Evolutionary conservation across 2,329 filamentous ascomycete species (phyloP).

Genomic region (Clonostachys rhizophaga): DNA sequence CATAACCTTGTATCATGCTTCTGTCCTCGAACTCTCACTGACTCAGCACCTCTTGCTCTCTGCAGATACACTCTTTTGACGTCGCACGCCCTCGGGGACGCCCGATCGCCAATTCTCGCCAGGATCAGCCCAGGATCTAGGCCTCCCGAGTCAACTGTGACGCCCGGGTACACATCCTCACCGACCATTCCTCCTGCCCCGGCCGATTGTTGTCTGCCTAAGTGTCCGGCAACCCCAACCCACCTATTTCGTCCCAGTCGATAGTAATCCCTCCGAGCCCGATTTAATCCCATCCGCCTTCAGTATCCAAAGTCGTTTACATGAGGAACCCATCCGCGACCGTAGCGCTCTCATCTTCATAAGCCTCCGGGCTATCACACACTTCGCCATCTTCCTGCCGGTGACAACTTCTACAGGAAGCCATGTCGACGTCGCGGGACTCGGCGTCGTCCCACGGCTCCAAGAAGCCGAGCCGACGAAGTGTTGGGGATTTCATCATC

Average conservation of each 20-base stretch:
- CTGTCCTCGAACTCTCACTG: no score
- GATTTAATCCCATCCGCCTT: no score
- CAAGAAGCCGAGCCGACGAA: conserved; percentile 23
- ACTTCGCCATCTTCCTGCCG: conserved; percentile 22
- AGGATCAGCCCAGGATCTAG: no score
- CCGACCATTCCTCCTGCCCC: no score
- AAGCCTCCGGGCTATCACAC: conserved; percentile 26
- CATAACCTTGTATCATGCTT: no score
- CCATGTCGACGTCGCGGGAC: conserved; percentile 33
- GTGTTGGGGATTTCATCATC: conserved; percentile 73
- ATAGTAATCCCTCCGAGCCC: conserved; percentile 3
- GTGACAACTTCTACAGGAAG: conserved; percentile 23
- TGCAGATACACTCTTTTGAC: no score
- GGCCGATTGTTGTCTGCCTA: no score
- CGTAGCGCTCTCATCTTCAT: conserved; percentile 26
- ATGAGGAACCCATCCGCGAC: conserved; percentile 28
- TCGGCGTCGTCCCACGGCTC: conserved; percentile 24
- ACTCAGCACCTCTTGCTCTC: no score
- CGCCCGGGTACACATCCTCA: no score
- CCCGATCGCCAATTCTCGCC: no score
- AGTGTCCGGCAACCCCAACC: background rate
- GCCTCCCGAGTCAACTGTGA: no score
- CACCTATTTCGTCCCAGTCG: background rate
- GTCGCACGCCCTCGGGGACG: no score
- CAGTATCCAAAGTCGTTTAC: conserved; percentile 20